phyloP scores from a whole-genome alignment of 2,329 filamentous ascomycete genomes.

The Trichoderma lentiforme region DNA sequence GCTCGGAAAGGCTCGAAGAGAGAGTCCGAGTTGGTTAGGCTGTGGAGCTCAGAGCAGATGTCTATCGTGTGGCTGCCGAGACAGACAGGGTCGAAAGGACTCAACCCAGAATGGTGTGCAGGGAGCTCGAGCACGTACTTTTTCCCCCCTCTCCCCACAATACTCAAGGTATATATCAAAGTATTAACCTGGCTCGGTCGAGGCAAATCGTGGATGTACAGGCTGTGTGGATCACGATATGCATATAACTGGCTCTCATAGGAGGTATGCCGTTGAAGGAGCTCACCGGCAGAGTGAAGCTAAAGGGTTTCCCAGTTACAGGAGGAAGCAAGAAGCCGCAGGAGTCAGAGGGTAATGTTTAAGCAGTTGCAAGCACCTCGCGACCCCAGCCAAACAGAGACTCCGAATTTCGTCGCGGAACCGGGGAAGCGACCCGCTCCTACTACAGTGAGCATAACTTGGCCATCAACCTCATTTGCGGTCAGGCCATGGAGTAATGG shows the following conservation, averaged over 20 bases:
- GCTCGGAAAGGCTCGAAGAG: not conserved
- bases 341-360: slow-evolving; percentile 26
- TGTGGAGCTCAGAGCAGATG: not conserved
- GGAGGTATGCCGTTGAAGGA: not conserved
- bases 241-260: slow-evolving; percentile 12
- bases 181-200: not conserved
- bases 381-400: slow-evolving; percentile 30
- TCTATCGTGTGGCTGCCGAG: slow-evolving; percentile 43
- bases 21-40: not conserved
- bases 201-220: slow-evolving; percentile 16
- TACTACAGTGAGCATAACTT: slow-evolving; percentile 21
- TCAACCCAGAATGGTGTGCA: slow-evolving; percentile 34
- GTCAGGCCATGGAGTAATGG: slow-evolving; percentile 14
- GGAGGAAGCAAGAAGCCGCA: slow-evolving; percentile 32
- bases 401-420: slow-evolving; percentile 16
- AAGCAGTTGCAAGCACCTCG: slow-evolving; percentile 25
- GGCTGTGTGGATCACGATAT: slow-evolving; percentile 6
- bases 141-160: slow-evolving; percentile 24
- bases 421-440: slow-evolving; percentile 22
- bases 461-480: slow-evolving; percentile 19
- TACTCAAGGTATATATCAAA: slow-evolving; percentile 7
- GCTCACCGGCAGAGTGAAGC: slow-evolving; percentile 1
- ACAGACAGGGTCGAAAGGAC: slow-evolving; percentile 43
- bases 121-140: slow-evolving; percentile 30
- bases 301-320: slow-evolving; percentile 21